A percentile compares a stretch with the other conserved stretches of the same genome.
These are phyloP conservation scores for Paratinospora sagittata DNA, from an alignment of 164 flowering plant species.

Conservation along the genomic window DNA sequence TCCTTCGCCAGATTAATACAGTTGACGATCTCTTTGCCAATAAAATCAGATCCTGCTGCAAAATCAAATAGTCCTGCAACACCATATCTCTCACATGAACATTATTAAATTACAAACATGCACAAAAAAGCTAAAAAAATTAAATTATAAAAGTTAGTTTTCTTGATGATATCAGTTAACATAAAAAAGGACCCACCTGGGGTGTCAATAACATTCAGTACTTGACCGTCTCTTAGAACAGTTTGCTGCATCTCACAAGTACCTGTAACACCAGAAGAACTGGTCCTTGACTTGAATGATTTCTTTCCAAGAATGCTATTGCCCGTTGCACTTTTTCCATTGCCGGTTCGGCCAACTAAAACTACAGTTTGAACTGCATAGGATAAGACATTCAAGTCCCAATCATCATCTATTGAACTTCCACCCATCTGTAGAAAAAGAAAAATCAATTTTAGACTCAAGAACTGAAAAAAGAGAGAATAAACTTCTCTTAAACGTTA, in stretches of 20 bases:
- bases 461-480: not conserved
- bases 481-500: not conserved
- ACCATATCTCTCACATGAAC: not conserved
- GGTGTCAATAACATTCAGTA: conserved; percentile 76
- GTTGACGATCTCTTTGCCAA: conserved; percentile 68
- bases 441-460: not conserved
- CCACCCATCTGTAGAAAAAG: conserved; percentile 45
- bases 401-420: conserved; percentile 59
- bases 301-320: conserved; percentile 64
- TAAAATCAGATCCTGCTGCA: conserved; percentile 44
- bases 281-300: conserved; percentile 54
- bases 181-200: conserved; percentile 53
- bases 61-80: conserved; percentile 79
- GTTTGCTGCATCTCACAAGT: conserved; percentile 58
- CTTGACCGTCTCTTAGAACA: conserved; percentile 46
- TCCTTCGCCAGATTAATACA: conserved; percentile 78
- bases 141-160: not conserved
- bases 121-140: not conserved
- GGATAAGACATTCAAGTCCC: conserved; percentile 51
- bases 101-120: not conserved
- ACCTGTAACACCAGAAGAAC: conserved; percentile 65
- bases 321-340: conserved; percentile 89
- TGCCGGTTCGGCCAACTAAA: conserved; percentile 76
- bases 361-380: conserved; percentile 51
- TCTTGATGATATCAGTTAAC: too few species aligned